Conservation (phyloP, 179 eudicot genomes). For the Heliamphora pulchella region DNA sequence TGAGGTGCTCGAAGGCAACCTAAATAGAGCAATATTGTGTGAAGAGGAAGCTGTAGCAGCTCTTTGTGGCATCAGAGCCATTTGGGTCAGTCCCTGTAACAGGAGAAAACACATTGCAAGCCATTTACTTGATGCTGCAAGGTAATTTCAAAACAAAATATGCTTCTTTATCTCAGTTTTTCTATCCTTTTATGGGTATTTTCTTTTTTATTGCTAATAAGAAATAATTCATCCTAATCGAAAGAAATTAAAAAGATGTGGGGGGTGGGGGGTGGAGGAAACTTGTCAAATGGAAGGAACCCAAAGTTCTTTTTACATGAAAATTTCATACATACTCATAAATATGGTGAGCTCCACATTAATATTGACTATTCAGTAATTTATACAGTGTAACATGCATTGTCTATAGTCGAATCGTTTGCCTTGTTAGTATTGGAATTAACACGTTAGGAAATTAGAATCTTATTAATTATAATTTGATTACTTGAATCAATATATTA, state of each 20-base stretch:
- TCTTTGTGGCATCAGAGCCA: conserved; percentile 76
- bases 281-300: no score
- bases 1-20: conserved; percentile 24
- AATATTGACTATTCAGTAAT: no score
- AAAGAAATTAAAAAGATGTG: neutral
- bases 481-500: no score
- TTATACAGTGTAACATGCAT: no score
- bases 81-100: conserved; percentile 83
- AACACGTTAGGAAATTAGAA: no score
- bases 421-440: no score
- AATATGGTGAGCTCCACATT: no score
- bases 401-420: no score
- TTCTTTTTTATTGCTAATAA: neutral
- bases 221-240: neutral
- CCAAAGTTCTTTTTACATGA: no score
- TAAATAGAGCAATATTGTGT: conserved; percentile 45
- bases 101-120: conserved; percentile 76
- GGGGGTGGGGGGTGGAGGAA: no score
- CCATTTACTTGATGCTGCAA: conserved; percentile 69
- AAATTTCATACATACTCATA: no score
- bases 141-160: conserved; percentile 36
- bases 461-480: no score
- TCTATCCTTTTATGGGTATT: neutral
- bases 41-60: conserved; percentile 69
- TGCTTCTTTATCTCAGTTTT: neutral